A percentile compares a stretch with the other conserved stretches of the same genome.
Conservation (phyloP, 805 yeast species). For the Yarrowia porcina region DNA sequence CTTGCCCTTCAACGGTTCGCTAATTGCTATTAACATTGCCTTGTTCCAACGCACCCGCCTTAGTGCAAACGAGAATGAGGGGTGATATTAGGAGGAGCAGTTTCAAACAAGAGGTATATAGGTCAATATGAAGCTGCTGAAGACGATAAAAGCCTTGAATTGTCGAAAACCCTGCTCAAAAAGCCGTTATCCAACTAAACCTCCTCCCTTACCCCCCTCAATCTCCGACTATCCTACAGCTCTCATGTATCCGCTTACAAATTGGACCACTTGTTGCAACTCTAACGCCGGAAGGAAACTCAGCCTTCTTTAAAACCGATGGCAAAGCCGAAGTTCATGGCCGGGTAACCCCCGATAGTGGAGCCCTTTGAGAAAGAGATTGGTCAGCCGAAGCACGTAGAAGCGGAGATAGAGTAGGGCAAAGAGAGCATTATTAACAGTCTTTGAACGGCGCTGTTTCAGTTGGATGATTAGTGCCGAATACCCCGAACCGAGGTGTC, state of each 20-base stretch:
- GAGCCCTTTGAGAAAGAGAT: not conserved
- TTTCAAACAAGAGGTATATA: not conserved
- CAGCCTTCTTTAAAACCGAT: constrained; percentile 2
- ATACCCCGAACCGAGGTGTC: no score
- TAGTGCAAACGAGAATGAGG: not conserved
- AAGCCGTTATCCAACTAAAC: no score
- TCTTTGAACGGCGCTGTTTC: no score
- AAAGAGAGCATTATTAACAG: not conserved
- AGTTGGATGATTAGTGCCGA: no score
- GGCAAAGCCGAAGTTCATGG: constrained; percentile 19
- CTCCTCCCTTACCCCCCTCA: not conserved
- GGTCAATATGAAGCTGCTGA: no score
- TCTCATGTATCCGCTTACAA: not conserved
- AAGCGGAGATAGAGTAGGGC: not conserved
- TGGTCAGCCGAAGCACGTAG: not conserved
- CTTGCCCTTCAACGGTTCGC: constrained; percentile 21
- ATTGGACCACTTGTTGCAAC: not conserved
- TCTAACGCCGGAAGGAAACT: not conserved
- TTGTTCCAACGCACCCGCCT: constrained; percentile 13
- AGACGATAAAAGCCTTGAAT: no score
- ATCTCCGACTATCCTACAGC: not conserved
- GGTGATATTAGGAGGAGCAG: not conserved
- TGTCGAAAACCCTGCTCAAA: no score
- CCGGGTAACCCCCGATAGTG: not conserved
- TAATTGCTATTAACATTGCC: not conserved